Base-by-base conservation (phyloP, 768 basidiomycete genomes). In the Pisolithus sp. region DNA sequence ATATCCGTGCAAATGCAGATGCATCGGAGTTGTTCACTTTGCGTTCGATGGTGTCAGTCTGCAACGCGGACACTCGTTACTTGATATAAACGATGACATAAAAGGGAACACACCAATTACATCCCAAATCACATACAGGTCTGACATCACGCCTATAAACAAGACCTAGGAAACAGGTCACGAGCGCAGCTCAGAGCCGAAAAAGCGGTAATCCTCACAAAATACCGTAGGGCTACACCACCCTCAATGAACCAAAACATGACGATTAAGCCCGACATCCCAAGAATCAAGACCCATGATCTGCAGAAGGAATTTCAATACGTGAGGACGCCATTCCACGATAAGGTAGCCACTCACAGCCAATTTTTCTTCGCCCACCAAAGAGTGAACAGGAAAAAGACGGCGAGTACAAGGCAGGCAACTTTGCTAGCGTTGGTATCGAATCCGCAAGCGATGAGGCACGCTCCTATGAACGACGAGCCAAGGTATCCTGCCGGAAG, bases 1-100 rank as follows among this genome's bases (percentile, higher is more conserved):
- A 93, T 44, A 90, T 81, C 17, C 83, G 72, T 2, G 93, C 88
- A 59, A 93, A 95, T 8, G 83, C 82, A 4, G 85, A 83, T 0
- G 93, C 93, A 61, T 95, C 93, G 17, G 87, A 89, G n/a, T 78
- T 77, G 58, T 93, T 93, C 54, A 89, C 82, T 66, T 91, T 91
- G 43, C 89, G 76, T 3, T 83, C 79, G 46, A 92, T 80, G 10
- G 90, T 93, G 59, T 93, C 90, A n/a, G 65, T 91, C 92, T 86
- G 59, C 18, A 15, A 28, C 28, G 8, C 2, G 28, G 53, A n/a
- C 3, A 63, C 31, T 30, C 28, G 10, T 13, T 10, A n/a, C 21
- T n/a, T 39, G 20, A 37, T 41, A 13, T 28, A 17, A 17, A 45
- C 15, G 20, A 20, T 5, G 30, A 47, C 7, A 18, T 44, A 15